Conservation (phyloP, 2,329 filamentous ascomycete species). For the Plenodomus biglobosus region DNA sequence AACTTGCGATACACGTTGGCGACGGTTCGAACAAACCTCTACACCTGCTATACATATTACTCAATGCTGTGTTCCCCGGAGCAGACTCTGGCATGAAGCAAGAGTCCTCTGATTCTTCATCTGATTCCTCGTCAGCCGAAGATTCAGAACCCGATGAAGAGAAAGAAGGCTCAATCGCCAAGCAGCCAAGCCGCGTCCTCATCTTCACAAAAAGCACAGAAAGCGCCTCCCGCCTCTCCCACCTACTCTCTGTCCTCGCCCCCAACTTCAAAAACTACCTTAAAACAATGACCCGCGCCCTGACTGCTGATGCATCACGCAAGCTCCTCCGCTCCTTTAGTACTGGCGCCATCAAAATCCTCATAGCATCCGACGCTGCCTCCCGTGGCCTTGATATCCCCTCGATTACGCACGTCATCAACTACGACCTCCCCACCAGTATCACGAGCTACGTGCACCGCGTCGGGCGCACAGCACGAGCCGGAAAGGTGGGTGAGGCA, state of each 20-base stretch:
- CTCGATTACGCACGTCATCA: conserved; percentile 79
- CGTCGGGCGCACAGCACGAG: conserved; percentile 86
- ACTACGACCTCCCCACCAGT: conserved; percentile 87
- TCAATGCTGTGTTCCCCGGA: conserved; percentile 51
- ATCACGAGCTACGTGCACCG: conserved; percentile 86
- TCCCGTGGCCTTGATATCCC: conserved; percentile 85
- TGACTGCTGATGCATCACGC: conserved; percentile 69
- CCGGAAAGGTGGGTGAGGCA: conserved; percentile 71
- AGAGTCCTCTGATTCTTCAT: neutral
- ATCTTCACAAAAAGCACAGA: conserved; percentile 93
- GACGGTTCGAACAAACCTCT: conserved; percentile 66
- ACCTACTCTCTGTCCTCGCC: conserved; percentile 70
- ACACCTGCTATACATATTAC: conserved; percentile 77
- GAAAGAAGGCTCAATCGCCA: conserved; percentile 12
- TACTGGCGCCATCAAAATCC: conserved; percentile 64
- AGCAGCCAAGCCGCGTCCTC: conserved; percentile 54
- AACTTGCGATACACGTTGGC: conserved; percentile 53
- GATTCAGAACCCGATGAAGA: conserved; percentile 14
- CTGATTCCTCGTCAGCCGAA: conserved; percentile 12
- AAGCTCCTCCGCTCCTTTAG: conserved; percentile 69
- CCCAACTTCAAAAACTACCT: conserved; percentile 60
- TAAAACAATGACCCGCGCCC: conserved; percentile 75
- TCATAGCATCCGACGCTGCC: conserved; percentile 91
- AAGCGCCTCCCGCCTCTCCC: conserved; percentile 79
- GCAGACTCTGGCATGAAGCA: conserved; percentile 2